Percentiles rank a stretch among this genome's conserved stretches.
Conservation (phyloP, 2,329 filamentous ascomycete genomes). For the Aaosphaeria pasadenensis region DNA sequence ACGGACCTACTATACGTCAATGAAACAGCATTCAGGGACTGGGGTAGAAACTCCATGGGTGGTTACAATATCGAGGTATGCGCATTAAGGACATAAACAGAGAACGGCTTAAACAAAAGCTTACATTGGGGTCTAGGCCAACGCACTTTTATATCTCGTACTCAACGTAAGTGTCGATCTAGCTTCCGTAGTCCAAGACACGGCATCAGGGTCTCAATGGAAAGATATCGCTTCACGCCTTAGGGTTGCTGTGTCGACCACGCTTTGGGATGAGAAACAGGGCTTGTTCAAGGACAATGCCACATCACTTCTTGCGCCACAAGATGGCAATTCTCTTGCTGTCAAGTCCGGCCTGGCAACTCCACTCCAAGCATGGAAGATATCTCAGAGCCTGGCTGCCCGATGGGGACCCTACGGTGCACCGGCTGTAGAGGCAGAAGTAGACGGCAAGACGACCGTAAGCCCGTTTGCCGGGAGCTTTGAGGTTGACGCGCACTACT, state of each 20-base stretch:
- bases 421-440: conserved; percentile 45
- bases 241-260: conserved; percentile 44
- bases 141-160: conserved; percentile 49
- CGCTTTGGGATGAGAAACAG: conserved; percentile 49
- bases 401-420: conserved; percentile 47
- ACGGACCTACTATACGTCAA: conserved; percentile 42
- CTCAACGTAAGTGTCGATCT: conserved; percentile 53
- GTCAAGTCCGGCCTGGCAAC: conserved; percentile 40
- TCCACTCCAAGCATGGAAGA: conserved; percentile 22
- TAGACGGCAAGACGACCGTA: conserved; percentile 46
- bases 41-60: conserved; percentile 51
- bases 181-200: conserved; percentile 47
- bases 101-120: no score
- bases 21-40: conserved; percentile 44
- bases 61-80: conserved; percentile 46
- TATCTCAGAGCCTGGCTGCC: conserved; percentile 29
- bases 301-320: conserved; percentile 49
- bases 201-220: conserved; percentile 40
- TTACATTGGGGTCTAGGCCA: conserved; percentile 25
- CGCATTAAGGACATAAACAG: background rate
- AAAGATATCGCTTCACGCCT: conserved; percentile 41
- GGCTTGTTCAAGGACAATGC: conserved; percentile 56
- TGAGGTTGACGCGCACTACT: conserved; percentile 46
- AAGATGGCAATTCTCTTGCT: conserved; percentile 46
- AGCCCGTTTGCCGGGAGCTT: conserved; percentile 50